Base-by-base conservation (phyloP, 2,329 filamentous ascomycete genomes). In the Capronia coronata region DNA sequence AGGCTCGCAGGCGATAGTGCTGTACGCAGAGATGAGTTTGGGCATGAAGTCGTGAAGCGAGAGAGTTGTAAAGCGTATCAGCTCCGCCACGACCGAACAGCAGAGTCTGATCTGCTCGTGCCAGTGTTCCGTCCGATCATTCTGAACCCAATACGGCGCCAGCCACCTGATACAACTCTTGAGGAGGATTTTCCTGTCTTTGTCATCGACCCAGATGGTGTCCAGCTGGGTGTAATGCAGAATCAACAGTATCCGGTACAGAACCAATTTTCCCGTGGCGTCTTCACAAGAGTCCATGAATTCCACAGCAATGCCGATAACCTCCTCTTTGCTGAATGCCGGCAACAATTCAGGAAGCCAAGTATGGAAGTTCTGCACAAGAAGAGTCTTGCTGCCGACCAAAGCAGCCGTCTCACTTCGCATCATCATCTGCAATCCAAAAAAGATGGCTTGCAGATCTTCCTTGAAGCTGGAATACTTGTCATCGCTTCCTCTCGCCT, bases 311-410 rank as follows among this genome's bases (percentile, higher is more conserved):
- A 96, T 85, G 61, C 94, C 85, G 45, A 96, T 73, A 39, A 96
- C 91, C 65, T 97, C 91, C 61, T 89, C 84, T 0, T 84, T 82
- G 2, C 78, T 79, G 63, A 97, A 76, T 30, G 93, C 75, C 1
- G 83, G 81, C 0, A 80, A 76, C 8, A 98, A 79, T 64, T 97
- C 91, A 0, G 93, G 91, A n/a, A 98, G 73, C 93, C 93, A 98
- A 0, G 87, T 86, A 64, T 97, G 91, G 65, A 97, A 94, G 65
- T 97, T 88, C 67, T 98, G 93, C 10, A 97, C 89, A 2, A 94
- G 83, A 43, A 98, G 73, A 0, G 93, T 97, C 69, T 98, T 94
- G 56, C 87, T 97, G 27, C 93, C 93, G 11, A 97, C 86, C 19
- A 97, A 73, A 14, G 90, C 83, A 0, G 93, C 86, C 2, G 88